These are phyloP conservation scores for Xylaria hypoxylon DNA, from an alignment of 2,329 filamentous ascomycete species.

Conservation along the genomic window DNA sequence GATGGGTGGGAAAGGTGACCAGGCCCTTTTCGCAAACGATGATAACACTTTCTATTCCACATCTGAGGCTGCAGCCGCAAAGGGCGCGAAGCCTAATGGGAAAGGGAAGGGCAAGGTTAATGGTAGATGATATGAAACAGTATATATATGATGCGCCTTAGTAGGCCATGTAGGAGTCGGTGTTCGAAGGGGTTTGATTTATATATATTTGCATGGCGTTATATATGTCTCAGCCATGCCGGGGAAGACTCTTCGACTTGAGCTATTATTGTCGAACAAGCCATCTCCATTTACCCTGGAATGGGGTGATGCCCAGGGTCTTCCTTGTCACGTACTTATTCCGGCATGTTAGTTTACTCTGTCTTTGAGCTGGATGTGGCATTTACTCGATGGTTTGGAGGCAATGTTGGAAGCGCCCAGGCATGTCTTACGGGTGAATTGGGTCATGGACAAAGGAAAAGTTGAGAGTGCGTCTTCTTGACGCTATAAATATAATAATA, in stretches of 20 bases:
- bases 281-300: not conserved
- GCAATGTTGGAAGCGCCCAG: constrained; percentile 10
- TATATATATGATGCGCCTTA: not conserved
- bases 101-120: constrained; percentile 46
- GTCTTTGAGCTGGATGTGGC: constrained; percentile 1
- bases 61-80: constrained; percentile 52
- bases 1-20: constrained; percentile 88
- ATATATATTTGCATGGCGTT: constrained; percentile 33
- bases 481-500: constrained; percentile 11
- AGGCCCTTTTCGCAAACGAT: constrained; percentile 78
- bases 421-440: not conserved
- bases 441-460: constrained; percentile 24
- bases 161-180: not conserved
- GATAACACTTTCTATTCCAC: constrained; percentile 62
- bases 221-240: constrained; percentile 4
- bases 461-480: constrained; percentile 15
- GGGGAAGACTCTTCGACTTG: not conserved
- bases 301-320: not conserved
- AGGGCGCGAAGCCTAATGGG: constrained; percentile 44
- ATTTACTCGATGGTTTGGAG: constrained; percentile 16
- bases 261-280: not conserved
- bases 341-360: not conserved
- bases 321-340: constrained; percentile 5
- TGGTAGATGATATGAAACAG: constrained; percentile 30
- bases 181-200: constrained; percentile 20